These are phyloP conservation scores for Mycena filopes DNA, from an alignment of 768 basidiomycete species.

Conservation along the genomic window DNA sequence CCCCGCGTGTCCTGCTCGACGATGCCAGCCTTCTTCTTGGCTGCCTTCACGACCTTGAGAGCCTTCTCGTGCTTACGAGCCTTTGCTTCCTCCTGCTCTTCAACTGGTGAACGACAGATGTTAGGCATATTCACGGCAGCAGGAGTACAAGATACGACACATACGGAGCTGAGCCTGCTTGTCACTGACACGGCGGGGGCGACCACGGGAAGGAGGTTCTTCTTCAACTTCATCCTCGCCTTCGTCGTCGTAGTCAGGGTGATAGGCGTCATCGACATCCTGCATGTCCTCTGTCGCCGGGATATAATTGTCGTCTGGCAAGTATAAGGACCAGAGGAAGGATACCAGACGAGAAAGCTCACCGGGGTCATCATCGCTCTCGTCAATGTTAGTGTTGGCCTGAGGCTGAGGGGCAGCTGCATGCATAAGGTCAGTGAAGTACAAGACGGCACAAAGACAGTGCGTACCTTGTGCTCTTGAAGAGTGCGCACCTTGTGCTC, in stretches of 20 bases:
- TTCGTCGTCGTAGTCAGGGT: neutral
- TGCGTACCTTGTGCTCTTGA: too few species aligned
- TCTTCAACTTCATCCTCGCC: neutral
- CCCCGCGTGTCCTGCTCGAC: slow-evolving; percentile 6
- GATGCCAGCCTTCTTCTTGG: slow-evolving; percentile 2
- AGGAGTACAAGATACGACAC: too few species aligned
- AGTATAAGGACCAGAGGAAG: neutral
- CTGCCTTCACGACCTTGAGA: neutral
- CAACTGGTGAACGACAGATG: too few species aligned
- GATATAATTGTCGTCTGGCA: neutral
- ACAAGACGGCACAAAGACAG: too few species aligned
- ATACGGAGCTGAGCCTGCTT: neutral
- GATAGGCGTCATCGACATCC: neutral
- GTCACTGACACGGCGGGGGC: neutral
- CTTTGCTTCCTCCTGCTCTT: neutral
- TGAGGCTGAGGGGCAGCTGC: too few species aligned
- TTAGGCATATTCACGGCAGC: neutral
- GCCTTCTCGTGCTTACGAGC: neutral
- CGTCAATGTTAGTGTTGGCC: too few species aligned
- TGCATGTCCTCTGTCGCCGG: neutral
- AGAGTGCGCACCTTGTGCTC: too few species aligned
- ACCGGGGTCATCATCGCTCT: too few species aligned
- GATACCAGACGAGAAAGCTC: too few species aligned
- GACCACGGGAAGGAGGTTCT: neutral
- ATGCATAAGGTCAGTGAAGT: too few species aligned